These are phyloP conservation scores for Mrakia frigida DNA, from an alignment of 768 basidiomycete genomes.

Conservation along the genomic window DNA sequence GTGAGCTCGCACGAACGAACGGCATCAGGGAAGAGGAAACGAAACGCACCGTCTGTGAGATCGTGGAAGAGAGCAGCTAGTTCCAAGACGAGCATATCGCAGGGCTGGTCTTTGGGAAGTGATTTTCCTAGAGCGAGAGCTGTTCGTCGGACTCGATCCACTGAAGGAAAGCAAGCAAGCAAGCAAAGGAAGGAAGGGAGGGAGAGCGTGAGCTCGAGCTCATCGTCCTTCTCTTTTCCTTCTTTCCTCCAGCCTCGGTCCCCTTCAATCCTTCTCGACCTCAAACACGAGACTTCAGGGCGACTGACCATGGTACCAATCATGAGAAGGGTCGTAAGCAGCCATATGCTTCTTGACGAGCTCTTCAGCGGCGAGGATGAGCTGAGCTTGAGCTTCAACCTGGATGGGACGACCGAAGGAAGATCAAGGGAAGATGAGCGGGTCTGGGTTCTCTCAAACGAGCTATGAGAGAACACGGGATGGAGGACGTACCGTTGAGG, in stretches of 20 bases:
- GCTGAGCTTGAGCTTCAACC: background rate
- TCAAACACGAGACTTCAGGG: background rate
- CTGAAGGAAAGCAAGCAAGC: constrained; percentile 46
- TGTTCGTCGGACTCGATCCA: constrained; percentile 73
- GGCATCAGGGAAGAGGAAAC: background rate
- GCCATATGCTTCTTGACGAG: constrained; percentile 43
- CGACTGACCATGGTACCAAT: constrained; percentile 43
- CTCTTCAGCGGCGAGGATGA: constrained; percentile 37
- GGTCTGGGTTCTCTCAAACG: too few relatives aligned
- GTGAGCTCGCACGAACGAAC: background rate
- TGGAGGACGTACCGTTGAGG: too few relatives aligned
- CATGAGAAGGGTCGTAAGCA: constrained; percentile 43
- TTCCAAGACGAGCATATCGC: constrained; percentile 70
- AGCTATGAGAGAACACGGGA: too few relatives aligned
- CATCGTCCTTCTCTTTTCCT: too few relatives aligned
- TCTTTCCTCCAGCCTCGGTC: background rate
- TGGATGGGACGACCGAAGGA: background rate
- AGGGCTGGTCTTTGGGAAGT: constrained; percentile 45
- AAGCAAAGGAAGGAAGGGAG: background rate
- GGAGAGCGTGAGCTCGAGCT: background rate
- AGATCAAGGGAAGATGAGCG: too few relatives aligned
- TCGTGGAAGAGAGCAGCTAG: constrained; percentile 85
- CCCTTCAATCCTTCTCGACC: too few relatives aligned
- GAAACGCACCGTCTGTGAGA: constrained; percentile 35
- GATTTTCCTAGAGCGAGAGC: constrained; percentile 63